A percentile compares a stretch with the other conserved stretches of the same genome.
Conservation (phyloP, 768 basidiomycete species). For the Candolleomyces aberdarensis region DNA sequence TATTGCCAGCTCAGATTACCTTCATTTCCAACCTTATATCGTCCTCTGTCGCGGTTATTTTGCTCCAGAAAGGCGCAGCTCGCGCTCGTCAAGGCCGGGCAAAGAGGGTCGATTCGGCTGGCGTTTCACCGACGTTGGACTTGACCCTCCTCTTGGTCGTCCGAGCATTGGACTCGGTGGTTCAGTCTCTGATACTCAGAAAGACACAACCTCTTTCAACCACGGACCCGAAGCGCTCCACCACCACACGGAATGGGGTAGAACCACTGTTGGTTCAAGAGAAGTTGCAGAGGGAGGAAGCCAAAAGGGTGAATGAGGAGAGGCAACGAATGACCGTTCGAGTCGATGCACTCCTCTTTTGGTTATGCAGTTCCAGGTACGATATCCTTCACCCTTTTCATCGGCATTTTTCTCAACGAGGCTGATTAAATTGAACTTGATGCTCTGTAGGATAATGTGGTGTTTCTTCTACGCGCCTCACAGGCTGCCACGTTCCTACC, state of each 20-base stretch:
- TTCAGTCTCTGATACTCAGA: conserved; percentile 49
- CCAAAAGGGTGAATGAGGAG: conserved; percentile 21
- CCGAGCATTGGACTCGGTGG: conserved; percentile 60
- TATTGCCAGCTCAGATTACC: conserved; percentile 44
- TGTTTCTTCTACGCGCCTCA: conserved; percentile 79
- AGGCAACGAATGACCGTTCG: conserved; percentile 35
- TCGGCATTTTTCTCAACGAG: too few relatives aligned
- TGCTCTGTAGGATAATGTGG: conserved; percentile 72
- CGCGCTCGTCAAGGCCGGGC: neutral
- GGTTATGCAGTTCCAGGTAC: conserved; percentile 75
- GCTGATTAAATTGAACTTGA: conserved; percentile 1
- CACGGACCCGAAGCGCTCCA: neutral
- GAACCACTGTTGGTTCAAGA: conserved; percentile 18
- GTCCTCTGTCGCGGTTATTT: conserved; percentile 49
- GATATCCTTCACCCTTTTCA: conserved; percentile 13
- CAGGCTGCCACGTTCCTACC: conserved; percentile 63
- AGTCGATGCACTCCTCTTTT: conserved; percentile 71
- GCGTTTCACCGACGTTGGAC: conserved; percentile 57
- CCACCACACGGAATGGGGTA: neutral
- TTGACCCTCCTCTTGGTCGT: conserved; percentile 66
- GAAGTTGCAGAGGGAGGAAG: conserved; percentile 24
- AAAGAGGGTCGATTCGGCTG: conserved; percentile 7
- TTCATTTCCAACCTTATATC: conserved; percentile 59
- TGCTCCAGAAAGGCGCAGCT: conserved; percentile 18
- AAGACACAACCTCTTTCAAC: conserved; percentile 10